Percentiles rank a stretch among this genome's conserved stretches.
phyloP scores from a whole-genome alignment of 805 yeast species.

The Zygosaccharomyces siamensis region DNA sequence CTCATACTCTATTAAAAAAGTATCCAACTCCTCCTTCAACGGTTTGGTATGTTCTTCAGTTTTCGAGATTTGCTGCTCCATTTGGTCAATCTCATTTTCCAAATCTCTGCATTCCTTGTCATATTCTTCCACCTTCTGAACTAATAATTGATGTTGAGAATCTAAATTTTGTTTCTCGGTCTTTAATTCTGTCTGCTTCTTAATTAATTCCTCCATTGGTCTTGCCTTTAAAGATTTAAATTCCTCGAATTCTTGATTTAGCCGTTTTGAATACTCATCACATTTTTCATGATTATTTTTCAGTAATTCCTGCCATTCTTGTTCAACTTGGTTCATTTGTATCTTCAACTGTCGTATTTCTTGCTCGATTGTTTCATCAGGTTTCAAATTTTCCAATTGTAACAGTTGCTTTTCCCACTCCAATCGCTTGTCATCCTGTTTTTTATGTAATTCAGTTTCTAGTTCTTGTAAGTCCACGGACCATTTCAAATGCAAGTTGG shows the following conservation, averaged over 20 bases:
- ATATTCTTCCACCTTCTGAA: conserved; percentile 20
- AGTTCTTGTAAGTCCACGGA: conserved; percentile 23
- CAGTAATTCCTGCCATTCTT: conserved; percentile 12
- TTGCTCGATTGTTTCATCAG: conserved; percentile 29
- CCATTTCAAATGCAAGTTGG: conserved; percentile 22
- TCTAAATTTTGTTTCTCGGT: conserved; percentile 11
- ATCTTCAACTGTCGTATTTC: conserved; percentile 27
- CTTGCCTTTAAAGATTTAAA: conserved; percentile 19
- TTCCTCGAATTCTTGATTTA: conserved; percentile 22
- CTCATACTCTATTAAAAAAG: conserved; percentile 21
- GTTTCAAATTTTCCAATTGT: conserved; percentile 29
- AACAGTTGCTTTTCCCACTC: conserved; percentile 23
- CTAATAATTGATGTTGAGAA: conserved; percentile 18
- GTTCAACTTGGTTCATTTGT: conserved; percentile 21
- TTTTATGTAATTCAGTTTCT: conserved; percentile 22
- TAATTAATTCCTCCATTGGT: conserved; percentile 24
- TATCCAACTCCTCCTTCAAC: conserved; percentile 22
- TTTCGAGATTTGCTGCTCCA: conserved; percentile 5
- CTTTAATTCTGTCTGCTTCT: conserved; percentile 16
- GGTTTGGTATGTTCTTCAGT: conserved; percentile 13
- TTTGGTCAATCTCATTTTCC: conserved; percentile 12
- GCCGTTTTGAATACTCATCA: conserved; percentile 10
- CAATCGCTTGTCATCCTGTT: conserved; percentile 15
- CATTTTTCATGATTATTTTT: conserved; percentile 14
- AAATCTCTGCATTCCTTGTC: conserved; percentile 15